Conservation (phyloP, 148 eudicot species). For the Persicaria maculosa region DNA sequence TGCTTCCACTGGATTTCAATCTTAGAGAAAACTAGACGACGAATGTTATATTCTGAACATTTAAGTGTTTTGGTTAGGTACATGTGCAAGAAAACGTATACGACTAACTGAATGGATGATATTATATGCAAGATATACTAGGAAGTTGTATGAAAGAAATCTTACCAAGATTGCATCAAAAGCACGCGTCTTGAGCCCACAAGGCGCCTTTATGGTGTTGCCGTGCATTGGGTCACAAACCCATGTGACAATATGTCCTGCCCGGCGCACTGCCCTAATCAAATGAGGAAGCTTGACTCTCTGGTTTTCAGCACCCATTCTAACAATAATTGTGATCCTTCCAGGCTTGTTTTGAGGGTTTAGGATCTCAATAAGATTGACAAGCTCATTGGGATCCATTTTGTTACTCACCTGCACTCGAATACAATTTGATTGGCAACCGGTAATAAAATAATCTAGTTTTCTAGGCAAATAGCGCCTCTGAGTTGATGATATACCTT, state of each 20-base stretch:
- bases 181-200: conserved; percentile 39
- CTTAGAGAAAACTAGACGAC: not conserved
- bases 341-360: conserved; percentile 42
- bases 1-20: not conserved
- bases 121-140: no score
- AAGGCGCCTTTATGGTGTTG: conserved; percentile 44
- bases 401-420: conserved; percentile 38
- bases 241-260: conserved; percentile 48
- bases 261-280: conserved; percentile 37
- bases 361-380: conserved; percentile 37
- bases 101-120: not conserved
- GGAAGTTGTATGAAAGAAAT: not conserved
- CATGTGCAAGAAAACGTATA: not conserved
- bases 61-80: not conserved
- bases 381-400: conserved; percentile 46
- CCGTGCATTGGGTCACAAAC: conserved; percentile 47
- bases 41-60: not conserved
- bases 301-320: conserved; percentile 58
- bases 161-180: conserved; percentile 41
- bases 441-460: not conserved
- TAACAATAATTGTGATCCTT: conserved; percentile 34
- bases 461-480: not conserved
- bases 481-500: conserved; percentile 20
- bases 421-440: not conserved
- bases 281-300: conserved; percentile 43